phyloP scores from a whole-genome alignment of 2,329 filamentous ascomycete genomes.

The Colletotrichum sp. region DNA sequence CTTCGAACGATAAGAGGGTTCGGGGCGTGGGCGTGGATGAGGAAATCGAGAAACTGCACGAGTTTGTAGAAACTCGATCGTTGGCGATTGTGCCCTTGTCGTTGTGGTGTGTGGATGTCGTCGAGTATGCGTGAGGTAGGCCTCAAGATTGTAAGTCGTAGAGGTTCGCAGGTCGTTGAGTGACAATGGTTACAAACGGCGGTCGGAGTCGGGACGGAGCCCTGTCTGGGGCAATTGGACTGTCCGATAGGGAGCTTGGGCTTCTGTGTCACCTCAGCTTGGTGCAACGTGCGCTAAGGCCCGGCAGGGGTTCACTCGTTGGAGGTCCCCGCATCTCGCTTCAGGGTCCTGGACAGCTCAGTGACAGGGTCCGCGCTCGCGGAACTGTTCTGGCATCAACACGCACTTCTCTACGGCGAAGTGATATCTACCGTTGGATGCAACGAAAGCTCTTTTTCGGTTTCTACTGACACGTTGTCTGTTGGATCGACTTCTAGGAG shows the following conservation, averaged over 20 bases:
- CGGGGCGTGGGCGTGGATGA: neutral
- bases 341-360: neutral
- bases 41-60: neutral
- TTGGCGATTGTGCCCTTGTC: neutral
- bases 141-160: neutral
- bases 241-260: constrained; percentile 6
- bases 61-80: neutral
- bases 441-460: neutral
- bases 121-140: neutral
- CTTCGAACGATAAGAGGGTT: neutral
- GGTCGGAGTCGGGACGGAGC: constrained; percentile 6
- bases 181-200: neutral
- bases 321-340: neutral
- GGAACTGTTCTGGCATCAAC: neutral
- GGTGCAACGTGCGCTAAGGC: neutral
- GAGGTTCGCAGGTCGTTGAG: neutral
- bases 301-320: constrained; percentile 1
- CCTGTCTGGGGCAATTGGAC: neutral
- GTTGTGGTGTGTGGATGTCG: neutral
- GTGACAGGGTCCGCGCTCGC: neutral
- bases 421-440: neutral
- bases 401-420: neutral
- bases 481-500: neutral
- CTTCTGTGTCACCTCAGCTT: neutral
- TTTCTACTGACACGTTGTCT: neutral